Evolutionary conservation across 139 green algal genomes (phyloP), one percentile per base, ranked within the genome.

Genomic region (Choricystis sp.): DNA sequence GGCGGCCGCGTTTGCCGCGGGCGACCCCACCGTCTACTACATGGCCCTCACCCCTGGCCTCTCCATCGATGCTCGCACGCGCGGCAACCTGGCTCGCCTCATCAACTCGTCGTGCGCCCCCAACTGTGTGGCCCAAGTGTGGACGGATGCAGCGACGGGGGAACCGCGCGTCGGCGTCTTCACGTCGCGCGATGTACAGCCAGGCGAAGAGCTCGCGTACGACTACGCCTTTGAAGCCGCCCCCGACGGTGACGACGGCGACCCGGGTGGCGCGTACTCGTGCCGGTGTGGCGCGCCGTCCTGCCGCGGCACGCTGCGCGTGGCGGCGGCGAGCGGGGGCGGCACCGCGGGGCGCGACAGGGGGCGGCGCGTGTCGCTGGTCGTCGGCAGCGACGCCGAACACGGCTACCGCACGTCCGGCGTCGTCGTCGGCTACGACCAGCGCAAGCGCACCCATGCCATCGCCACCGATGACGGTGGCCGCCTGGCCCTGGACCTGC

Each of bases 81-180:
- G 85, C 62, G 86, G 86, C 64, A 92, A 85, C 69, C 23, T 83
- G 20, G 82, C 85, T 2, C 79, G 88, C 29, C 72, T 94, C 57
- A 74, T 95, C 56, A 95, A 95, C 79, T 83, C 68, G 70, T 86
- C 74, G 67, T 95, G 88, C 71, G 82, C 85, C 22, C 85, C 88
- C 29, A 95, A 95, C 70, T 93, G 85, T 71, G 81, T 89, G 75
- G 88, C 79, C 67, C 85, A 94, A 65, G 94, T 94, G 68, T 95
- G 87, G 87, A 80, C 70, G 65, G 83, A 84, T 56, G 76, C 76
- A 16, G 69, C 59, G 22, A 86, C 70, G 20, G 73, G 77, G 40
- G 75, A 82, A 67, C 57, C 71, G 28, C 62, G 75, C 20, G 72
- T 85, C 14, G 79, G 77, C 62, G 74, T 85, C 31, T 77, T 84